Evolutionary conservation across 805 yeast genomes (phyloP).

Genomic region (Wickerhamiella qilinensis): DNA sequence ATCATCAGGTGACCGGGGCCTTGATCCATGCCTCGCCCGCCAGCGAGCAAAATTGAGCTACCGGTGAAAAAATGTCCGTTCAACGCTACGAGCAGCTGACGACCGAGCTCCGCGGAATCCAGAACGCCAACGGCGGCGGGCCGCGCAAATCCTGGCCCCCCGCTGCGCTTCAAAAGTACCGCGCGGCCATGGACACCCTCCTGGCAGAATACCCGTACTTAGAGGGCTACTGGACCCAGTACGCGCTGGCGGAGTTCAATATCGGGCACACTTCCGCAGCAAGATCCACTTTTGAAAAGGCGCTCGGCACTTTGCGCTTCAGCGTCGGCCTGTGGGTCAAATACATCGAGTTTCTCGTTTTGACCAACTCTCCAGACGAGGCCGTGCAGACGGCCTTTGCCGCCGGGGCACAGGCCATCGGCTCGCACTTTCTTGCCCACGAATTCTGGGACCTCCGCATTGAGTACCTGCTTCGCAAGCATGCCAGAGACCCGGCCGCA

Average conservation of each 20-base stretch:
- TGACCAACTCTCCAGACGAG: constrained; percentile 13
- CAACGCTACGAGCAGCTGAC: background rate
- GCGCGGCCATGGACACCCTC: constrained; percentile 13
- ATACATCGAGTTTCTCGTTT: constrained; percentile 22
- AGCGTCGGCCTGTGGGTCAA: constrained; percentile 25
- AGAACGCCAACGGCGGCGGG: background rate
- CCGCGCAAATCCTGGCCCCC: background rate
- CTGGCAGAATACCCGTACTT: constrained; percentile 23
- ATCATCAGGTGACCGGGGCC: no score
- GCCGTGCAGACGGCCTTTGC: constrained; percentile 24
- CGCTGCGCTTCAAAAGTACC: background rate
- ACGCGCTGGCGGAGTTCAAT: constrained; percentile 24
- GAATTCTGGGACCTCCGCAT: constrained; percentile 69
- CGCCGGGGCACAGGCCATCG: constrained; percentile 36
- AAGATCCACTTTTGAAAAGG: constrained; percentile 22
- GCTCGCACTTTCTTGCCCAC: constrained; percentile 62
- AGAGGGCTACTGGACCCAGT: constrained; percentile 28
- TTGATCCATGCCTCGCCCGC: no score
- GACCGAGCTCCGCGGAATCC: background rate
- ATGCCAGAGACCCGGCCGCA: constrained; percentile 13
- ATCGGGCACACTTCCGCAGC: constrained; percentile 20
- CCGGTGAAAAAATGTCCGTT: no score
- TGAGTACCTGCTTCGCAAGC: constrained; percentile 36
- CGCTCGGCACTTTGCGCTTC: constrained; percentile 17
- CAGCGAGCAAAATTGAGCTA: no score